Percentiles rank a stretch among this genome's conserved stretches.
These are phyloP conservation scores for Sequoiadendron giganteum DNA, from an alignment of 75 land plant species.

Conservation along the genomic window DNA sequence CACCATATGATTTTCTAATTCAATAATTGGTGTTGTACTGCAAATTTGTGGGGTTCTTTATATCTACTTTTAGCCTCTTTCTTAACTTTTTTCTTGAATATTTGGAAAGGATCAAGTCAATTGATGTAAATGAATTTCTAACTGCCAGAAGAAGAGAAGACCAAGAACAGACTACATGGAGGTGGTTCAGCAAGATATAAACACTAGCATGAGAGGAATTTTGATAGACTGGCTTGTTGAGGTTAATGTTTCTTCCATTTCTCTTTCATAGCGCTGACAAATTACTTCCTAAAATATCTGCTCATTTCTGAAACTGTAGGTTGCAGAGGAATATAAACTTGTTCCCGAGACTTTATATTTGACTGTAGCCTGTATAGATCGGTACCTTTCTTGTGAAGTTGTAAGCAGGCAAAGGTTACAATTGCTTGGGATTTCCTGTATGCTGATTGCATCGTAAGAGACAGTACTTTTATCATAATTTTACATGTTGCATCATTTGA, in stretches of 20 bases:
- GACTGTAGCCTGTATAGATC: slow-evolving; percentile 34
- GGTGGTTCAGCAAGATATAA: slow-evolving; percentile 56
- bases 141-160: slow-evolving; percentile 23
- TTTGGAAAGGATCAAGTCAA: not conserved
- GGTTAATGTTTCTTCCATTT: slow-evolving; percentile 24
- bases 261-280: not conserved
- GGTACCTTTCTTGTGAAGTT: slow-evolving; percentile 29
- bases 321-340: slow-evolving; percentile 44
- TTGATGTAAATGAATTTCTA: not conserved
- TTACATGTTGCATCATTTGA: not conserved
- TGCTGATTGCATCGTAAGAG: slow-evolving; percentile 52
- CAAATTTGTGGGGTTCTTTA: too few species aligned
- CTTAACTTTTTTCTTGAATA: not conserved
- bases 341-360: slow-evolving; percentile 40
- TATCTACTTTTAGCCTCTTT: too few species aligned
- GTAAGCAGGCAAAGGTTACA: slow-evolving; percentile 27
- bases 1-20: too few species aligned
- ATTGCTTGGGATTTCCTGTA: slow-evolving; percentile 38
- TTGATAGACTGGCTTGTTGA: slow-evolving; percentile 92
- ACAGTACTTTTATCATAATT: not conserved
- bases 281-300: not conserved
- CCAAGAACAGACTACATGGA: slow-evolving; percentile 67
- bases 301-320: slow-evolving; percentile 14
- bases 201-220: slow-evolving; percentile 68
- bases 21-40: too few species aligned